phyloP scores from a whole-genome alignment of 768 basidiomycete species.

The Rhodotorula taiwanensis region DNA sequence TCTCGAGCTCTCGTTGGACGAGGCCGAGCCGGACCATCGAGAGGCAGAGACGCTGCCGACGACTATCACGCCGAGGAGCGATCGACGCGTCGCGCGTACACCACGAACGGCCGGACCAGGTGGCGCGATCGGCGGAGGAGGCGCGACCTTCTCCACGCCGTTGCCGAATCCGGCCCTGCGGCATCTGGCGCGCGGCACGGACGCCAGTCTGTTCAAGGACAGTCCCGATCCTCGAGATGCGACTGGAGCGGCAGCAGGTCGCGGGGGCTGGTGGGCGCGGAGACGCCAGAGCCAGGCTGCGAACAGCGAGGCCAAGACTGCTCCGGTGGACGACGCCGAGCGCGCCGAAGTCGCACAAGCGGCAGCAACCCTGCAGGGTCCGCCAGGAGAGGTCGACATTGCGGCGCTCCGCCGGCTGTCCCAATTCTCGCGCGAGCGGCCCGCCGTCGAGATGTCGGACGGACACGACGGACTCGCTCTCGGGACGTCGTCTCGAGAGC shows the following conservation, averaged over 20 bases:
- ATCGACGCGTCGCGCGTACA: no score
- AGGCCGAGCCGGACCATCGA: conserved; percentile 53
- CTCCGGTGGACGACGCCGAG: no score
- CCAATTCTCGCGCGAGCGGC: conserved; percentile 28
- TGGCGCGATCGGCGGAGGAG: no score
- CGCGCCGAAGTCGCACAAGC: no score
- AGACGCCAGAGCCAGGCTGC: not conserved
- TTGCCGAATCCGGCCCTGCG: conserved; percentile 1
- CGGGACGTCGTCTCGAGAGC: no score
- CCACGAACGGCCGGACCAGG: no score
- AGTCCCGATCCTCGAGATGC: conserved; percentile 28
- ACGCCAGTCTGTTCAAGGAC: conserved; percentile 14
- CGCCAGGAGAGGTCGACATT: conserved; percentile 1
- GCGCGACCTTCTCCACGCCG: conserved; percentile 13
- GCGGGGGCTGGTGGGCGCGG: conserved; percentile 24
- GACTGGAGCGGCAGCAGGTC: not conserved
- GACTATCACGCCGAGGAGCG: no score
- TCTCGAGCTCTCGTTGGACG: conserved; percentile 75
- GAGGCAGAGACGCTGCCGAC: no score
- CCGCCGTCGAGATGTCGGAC: conserved; percentile 25
- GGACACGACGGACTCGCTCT: not conserved
- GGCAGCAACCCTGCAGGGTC: not conserved
- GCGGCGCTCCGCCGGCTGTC: conserved; percentile 3
- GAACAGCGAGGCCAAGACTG: no score
- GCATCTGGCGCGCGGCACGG: not conserved